Evolutionary conservation across 2,329 filamentous ascomycete genomes (phyloP), one percentile per base, ranked within the genome.

Genomic region (Sporothrix brasiliensis): DNA sequence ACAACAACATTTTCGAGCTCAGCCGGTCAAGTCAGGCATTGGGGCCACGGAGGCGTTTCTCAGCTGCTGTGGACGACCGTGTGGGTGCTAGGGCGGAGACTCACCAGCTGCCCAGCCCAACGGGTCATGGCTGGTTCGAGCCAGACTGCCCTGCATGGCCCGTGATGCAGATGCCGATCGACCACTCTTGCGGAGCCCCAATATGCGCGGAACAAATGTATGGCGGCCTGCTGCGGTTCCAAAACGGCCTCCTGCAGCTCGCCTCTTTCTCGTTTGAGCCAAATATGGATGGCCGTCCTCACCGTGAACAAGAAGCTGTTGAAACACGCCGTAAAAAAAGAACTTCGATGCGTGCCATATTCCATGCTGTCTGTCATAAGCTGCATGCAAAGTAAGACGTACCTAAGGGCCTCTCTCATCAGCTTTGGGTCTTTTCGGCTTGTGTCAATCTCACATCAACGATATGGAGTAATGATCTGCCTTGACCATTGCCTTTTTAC

Each of bases 91-190:
- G 14, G 3, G 41, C 13, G 41, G 11, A 3, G 7, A 16, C 13
- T 19, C 19, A 11, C 34, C 41, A 60, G 58, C 58, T 63, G 58
- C 58, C 58, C 39, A 63, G 4, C 3, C 39, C 39, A 63, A 63
- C 24, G 34, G 56, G n/a, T 58, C 52, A 13, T n/a, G 49, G 49
- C 49, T 50, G 49, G 6, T 6, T n/a, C 16, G 19, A n/a, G 14
- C 30, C 14, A 24, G 27, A 24, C 27, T n/a, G 58, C 10, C 21
- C n/a, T 24, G 58, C n/a, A 24, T 44, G 58, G 19, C 39, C 39
- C 58, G 47, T 16, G 58, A 63, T 63, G 39, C 13, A 63, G 58
- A 63, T 63, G 58, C 21, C 58, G 39, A 63, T 63, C 21, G 39
- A 41, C 30, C 7, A 41, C 30, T 41, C 54, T 58, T 58, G 54